Evolutionary conservation across 768 basidiomycete species (phyloP), one percentile per base, ranked within the genome.

Genomic region (Stropharia rugosoannulata): DNA sequence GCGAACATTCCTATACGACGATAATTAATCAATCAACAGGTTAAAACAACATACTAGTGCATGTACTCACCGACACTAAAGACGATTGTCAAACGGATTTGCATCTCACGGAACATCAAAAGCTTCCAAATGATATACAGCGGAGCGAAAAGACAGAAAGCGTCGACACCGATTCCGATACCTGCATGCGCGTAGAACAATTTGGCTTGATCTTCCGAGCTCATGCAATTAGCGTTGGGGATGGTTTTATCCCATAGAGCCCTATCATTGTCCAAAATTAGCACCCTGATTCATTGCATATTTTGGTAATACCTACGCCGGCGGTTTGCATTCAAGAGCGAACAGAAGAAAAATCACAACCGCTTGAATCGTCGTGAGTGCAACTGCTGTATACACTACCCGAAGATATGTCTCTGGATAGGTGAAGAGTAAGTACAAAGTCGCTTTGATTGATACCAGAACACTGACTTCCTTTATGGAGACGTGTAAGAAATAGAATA

Each of bases 51-150:
- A 9, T 22, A n/a, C n/a, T n/a, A 16, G 40, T 5, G 12, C n/a
- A 10, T 11, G 11, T 22, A 39, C 49, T 38, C 38, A 51, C 49
- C 38, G 18, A 40, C 49, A 12, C 49, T 16, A 12, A 51, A 51
- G 25, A 51, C 29, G 40, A 40, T 27, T 10, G 49, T 39, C n/a
- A 51, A 39, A 16, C 49, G 49, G 5, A 51, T 51, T 29, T 51
- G 49, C 49, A 51, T 51, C 5, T 40, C 18, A 18, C 49, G 49
- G 49, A 51, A 51, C 49, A 51, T 51, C 6, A 51, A 38, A 51
- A 39, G 49, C 18, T 51, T 51, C 49, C 49, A 51, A 22, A 51
- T 51, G 32, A 51, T 29, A 25, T 39, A 38, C 6, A 51, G n/a
- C 10, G 49, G 49, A 5, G 49, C 18, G 5, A 29, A 7, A 40